Evolutionary conservation across 257 asterid species (phyloP).

Genomic region (Capsicum baccatum): DNA sequence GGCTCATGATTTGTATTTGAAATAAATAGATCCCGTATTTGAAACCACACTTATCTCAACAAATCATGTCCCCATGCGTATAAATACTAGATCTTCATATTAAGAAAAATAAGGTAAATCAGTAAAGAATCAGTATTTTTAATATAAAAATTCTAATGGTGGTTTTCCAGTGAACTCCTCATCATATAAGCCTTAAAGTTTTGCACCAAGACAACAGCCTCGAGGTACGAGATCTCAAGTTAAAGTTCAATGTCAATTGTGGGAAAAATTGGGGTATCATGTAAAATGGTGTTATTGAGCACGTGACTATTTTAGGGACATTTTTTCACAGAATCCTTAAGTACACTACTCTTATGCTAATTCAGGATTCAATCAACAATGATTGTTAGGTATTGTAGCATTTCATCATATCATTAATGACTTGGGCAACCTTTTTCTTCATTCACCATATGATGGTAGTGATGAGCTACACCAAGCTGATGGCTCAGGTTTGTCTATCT

Average conservation of each 20-base stretch:
- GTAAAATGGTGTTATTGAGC: neutral
- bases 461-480: too few relatives aligned
- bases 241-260: neutral
- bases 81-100: too few relatives aligned
- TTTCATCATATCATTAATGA: neutral
- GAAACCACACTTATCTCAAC: fast-evolving
- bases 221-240: neutral
- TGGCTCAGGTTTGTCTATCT: too few relatives aligned
- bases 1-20: too few relatives aligned
- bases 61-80: neutral
- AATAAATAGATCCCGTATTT: too few relatives aligned
- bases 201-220: neutral
- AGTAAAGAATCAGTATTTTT: too few relatives aligned
- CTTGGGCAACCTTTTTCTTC: too few relatives aligned
- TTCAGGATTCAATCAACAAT: too few relatives aligned
- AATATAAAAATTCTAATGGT: too few relatives aligned
- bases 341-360: neutral
- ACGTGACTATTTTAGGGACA: neutral
- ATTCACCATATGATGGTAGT: too few relatives aligned
- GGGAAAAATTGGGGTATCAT: too few relatives aligned
- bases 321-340: neutral
- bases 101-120: too few relatives aligned
- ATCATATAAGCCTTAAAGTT: neutral
- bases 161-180: neutral
- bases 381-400: neutral